Base-by-base conservation (phyloP, 2,329 filamentous ascomycete species). In the Talaromyces verruculosus region DNA sequence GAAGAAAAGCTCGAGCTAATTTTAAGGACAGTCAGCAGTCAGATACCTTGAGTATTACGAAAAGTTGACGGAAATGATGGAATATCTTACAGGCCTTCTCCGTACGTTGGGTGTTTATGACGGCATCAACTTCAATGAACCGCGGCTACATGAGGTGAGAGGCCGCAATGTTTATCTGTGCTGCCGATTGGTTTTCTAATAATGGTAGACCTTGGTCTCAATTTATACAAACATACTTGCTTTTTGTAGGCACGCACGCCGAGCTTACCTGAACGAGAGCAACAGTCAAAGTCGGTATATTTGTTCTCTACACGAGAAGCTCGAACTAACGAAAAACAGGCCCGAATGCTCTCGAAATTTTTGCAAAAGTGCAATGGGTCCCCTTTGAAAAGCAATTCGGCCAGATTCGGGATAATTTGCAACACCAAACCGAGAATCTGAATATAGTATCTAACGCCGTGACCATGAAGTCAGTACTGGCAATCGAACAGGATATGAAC, bases 311-410 rank as follows among this genome's bases (percentile, higher is more conserved):
- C 15, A 17, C 11, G 11, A 37, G 39, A 17, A 37, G n/a, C 53
- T 57, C 33, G 1, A 61, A 22, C 30, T 67, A 8, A 59, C 39
- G 8, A 28, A n/a, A 28, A 17, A 15, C 19, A 65, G 49, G 37
- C 13, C 39, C 45, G 0, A 58, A 41, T 51, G 25, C 37, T 19
- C 28, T 67, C 28, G 30, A 55, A 3, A 25, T 66, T 3, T 64
- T 66, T 19, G 51, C 57, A 37, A 67, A 17, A 45, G 47, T 65
- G 11, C 67, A 68, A 8, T 68, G 67, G 67, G 41, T 28, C 4
- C 64, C 61, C 3, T 68, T 68, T n/a, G 67, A 68, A n/a, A 35
- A 58, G 37, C 53, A 68, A 58, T 68, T 66, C 15, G 64, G 64
- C 17, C 35, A 57, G 39, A 66, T 68, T 17, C 30, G 55, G 28